These are phyloP conservation scores for Lasiosphaeris hirsuta DNA, from an alignment of 495 filamentous ascomycete species.

Conservation along the genomic window DNA sequence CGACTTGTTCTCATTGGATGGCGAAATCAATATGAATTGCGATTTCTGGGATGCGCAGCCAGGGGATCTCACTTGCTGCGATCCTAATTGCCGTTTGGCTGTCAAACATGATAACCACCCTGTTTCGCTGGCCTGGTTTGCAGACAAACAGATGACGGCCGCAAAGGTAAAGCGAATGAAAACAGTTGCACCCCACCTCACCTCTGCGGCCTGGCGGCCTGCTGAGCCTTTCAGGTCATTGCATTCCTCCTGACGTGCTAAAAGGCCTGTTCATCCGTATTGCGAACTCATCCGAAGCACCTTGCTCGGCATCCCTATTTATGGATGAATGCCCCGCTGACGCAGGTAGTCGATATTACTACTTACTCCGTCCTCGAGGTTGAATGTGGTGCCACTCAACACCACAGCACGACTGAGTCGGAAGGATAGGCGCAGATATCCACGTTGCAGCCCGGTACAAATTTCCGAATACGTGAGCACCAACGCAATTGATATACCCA, in stretches of 20 bases:
- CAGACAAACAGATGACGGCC: too few species aligned
- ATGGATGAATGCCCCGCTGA: too few species aligned
- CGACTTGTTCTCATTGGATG: slow-evolving; percentile 15
- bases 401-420: not conserved
- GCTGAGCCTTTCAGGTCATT: too few species aligned
- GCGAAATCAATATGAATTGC: not conserved
- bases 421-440: slow-evolving; percentile 3
- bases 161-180: too few species aligned
- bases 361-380: not conserved
- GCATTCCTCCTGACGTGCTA: too few species aligned
- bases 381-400: not conserved
- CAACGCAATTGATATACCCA: not conserved
- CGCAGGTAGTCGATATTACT: not conserved
- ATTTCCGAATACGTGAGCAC: not conserved
- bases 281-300: too few species aligned
- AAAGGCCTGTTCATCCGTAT: too few species aligned
- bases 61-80: not conserved
- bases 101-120: too few species aligned
- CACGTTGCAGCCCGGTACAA: not conserved
- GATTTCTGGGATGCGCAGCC: not conserved
- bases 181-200: too few species aligned
- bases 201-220: too few species aligned
- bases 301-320: too few species aligned
- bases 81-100: not conserved
- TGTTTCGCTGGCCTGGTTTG: too few species aligned